Percentiles rank a stretch among this genome's conserved stretches.
Conservation (phyloP, 1,284 basidiomycete genomes). For the Fomitopsis betulina region DNA sequence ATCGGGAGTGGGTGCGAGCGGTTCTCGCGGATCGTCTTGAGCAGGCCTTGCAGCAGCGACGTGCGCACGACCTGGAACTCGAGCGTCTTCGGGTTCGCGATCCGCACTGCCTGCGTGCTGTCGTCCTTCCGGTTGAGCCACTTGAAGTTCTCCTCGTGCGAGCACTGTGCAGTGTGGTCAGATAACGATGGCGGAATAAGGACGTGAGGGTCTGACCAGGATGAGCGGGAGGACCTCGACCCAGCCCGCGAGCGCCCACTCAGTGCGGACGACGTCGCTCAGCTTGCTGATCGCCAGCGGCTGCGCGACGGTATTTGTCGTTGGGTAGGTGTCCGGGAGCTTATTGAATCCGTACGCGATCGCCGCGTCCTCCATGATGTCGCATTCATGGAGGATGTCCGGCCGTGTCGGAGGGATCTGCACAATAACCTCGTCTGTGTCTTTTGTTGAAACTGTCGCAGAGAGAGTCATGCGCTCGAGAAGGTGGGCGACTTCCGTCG, state of each 20-base stretch:
- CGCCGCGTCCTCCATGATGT: slow-evolving; percentile 97
- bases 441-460: slow-evolving; percentile 42
- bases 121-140: slow-evolving; percentile 88
- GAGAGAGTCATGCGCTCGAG: slow-evolving; percentile 75
- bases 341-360: slow-evolving; percentile 99
- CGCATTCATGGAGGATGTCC: slow-evolving; percentile 97
- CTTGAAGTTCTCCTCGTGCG: slow-evolving; percentile 96
- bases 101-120: slow-evolving; percentile 77
- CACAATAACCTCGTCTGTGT: slow-evolving; percentile 69
- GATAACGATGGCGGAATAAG: background rate
- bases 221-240: slow-evolving; percentile 93
- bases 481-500: slow-evolving; percentile 58
- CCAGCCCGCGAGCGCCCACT: slow-evolving; percentile 96
- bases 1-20: slow-evolving; percentile 90
- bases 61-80: slow-evolving; percentile 99
- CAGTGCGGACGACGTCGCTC: slow-evolving; percentile 82
- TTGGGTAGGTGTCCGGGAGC: slow-evolving; percentile 86
- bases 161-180: slow-evolving; percentile 57
- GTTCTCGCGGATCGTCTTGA: slow-evolving; percentile 98
- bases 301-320: slow-evolving; percentile 94
- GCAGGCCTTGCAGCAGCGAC: slow-evolving; percentile 88
- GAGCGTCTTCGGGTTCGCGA: slow-evolving; percentile 95
- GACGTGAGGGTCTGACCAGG: slow-evolving; percentile 53
- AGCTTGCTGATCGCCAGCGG: slow-evolving; percentile 90
- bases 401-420: slow-evolving; percentile 88